Percentiles rank a stretch among this genome's conserved stretches.
Evolutionary conservation across 306 rosid genomes (phyloP).

Genomic region (Inga leiocalycina): DNA sequence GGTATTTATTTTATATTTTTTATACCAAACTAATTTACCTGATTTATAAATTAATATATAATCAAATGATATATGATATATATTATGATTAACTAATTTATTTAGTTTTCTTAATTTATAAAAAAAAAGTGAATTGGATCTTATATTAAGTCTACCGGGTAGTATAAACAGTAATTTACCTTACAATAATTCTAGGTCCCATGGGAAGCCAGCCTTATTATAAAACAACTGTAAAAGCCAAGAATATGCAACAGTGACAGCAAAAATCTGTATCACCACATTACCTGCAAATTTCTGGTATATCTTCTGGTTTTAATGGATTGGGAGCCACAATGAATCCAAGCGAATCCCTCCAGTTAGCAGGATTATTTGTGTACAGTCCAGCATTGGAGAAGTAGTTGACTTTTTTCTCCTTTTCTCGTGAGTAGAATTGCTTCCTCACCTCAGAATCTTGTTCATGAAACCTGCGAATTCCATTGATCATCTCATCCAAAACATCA

Average conservation of each 20-base stretch:
- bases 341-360: constrained; percentile 60
- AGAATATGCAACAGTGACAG: background rate
- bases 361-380: constrained; percentile 30
- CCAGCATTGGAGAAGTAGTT: constrained; percentile 39
- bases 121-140: no score
- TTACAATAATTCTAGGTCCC: background rate
- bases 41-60: no score
- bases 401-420: constrained; percentile 3
- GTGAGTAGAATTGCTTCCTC: constrained; percentile 27
- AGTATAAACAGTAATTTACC: background rate
- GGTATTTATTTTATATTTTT: no score
- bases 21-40: no score
- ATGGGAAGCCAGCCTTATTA: background rate
- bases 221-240: background rate
- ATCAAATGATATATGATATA: no score
- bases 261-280: background rate
- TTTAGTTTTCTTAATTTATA: no score
- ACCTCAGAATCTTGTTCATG: constrained; percentile 39
- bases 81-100: no score
- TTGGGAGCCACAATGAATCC: constrained; percentile 36
- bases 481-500: constrained; percentile 35
- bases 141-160: no score
- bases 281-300: constrained; percentile 45
- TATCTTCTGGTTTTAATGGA: constrained; percentile 37
- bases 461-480: constrained; percentile 37